These are phyloP conservation scores for Fraxinus angustifolia DNA, from an alignment of 305 asterid species.

Conservation along the genomic window DNA sequence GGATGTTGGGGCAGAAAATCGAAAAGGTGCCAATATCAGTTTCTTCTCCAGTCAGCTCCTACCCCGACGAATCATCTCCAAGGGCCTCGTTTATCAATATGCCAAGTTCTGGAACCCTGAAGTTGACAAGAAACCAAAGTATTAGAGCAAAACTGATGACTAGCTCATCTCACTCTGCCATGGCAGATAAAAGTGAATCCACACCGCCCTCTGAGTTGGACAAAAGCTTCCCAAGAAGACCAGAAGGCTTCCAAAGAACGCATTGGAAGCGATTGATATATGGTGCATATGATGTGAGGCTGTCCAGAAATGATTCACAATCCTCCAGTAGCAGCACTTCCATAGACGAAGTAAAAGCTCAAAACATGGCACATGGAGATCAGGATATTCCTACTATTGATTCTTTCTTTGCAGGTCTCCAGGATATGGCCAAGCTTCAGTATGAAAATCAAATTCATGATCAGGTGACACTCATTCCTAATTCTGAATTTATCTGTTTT, in stretches of 20 bases:
- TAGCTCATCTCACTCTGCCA: constrained; percentile 38
- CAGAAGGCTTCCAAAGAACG: constrained; percentile 52
- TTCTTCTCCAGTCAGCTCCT: constrained; percentile 39
- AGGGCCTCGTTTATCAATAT: constrained; percentile 30
- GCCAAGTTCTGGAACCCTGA: constrained; percentile 43
- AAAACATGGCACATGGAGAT: constrained; percentile 45
- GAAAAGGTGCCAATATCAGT: constrained; percentile 36
- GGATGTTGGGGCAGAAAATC: constrained; percentile 36
- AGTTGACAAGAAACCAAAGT: constrained; percentile 53
- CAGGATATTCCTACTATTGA: constrained; percentile 76
- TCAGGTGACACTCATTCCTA: constrained; percentile 34
- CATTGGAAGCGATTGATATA: constrained; percentile 74
- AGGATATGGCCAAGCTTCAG: constrained; percentile 78
- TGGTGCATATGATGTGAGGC: constrained; percentile 40
- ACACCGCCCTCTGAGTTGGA: constrained; percentile 71
- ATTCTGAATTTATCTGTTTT: not conserved
- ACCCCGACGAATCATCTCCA: constrained; percentile 38
- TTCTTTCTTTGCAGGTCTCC: constrained; percentile 78
- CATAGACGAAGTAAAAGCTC: constrained; percentile 42
- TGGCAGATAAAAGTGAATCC: constrained; percentile 42
- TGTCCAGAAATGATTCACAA: constrained; percentile 60
- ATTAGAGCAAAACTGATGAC: constrained; percentile 52
- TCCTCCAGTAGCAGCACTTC: constrained; percentile 57
- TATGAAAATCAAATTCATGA: constrained; percentile 33
- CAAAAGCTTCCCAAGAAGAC: constrained; percentile 55